These are phyloP conservation scores for Ormosia semicastrata DNA, from an alignment of 306 rosid genomes.

Conservation along the genomic window DNA sequence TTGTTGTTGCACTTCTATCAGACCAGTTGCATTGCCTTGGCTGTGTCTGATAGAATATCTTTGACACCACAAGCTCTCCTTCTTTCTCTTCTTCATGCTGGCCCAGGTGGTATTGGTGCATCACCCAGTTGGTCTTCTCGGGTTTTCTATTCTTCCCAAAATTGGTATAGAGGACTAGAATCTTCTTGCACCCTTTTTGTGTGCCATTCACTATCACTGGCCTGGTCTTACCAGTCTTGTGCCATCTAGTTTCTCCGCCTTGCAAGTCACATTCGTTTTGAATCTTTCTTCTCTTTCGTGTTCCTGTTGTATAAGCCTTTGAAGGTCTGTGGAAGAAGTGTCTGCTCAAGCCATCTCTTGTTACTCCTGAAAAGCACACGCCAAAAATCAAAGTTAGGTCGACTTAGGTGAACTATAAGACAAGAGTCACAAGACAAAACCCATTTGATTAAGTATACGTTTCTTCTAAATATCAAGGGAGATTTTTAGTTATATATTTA, in stretches of 20 bases:
- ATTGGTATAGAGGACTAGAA: constrained; percentile 86
- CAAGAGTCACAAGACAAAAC: not conserved
- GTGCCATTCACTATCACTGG: constrained; percentile 85
- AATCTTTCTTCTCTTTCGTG: constrained; percentile 88
- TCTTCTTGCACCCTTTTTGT: constrained; percentile 96
- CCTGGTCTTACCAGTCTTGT: constrained; percentile 93
- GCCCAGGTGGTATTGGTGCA: constrained; percentile 97
- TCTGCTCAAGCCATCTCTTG: constrained; percentile 88
- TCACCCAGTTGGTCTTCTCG: constrained; percentile 95
- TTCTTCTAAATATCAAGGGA: not conserved
- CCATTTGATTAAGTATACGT: not conserved
- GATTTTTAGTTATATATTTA: not conserved
- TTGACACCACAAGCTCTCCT: constrained; percentile 93
- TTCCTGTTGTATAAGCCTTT: constrained; percentile 98
- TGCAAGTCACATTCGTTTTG: constrained; percentile 81
- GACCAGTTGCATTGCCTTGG: constrained; percentile 97
- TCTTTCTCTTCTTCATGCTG: constrained; percentile 89
- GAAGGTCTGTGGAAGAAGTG: constrained; percentile 98
- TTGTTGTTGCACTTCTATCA: constrained; percentile 40
- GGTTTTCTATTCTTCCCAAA: constrained; percentile 95
- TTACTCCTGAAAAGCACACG: constrained; percentile 54
- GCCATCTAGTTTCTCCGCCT: constrained; percentile 97
- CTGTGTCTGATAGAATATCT: constrained; percentile 93
- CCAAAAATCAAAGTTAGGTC: constrained; percentile 55
- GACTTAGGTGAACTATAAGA: constrained; percentile 53